Conservation (phyloP, 108 stramenopile species). For the Nannochloropsis salina region DNA sequence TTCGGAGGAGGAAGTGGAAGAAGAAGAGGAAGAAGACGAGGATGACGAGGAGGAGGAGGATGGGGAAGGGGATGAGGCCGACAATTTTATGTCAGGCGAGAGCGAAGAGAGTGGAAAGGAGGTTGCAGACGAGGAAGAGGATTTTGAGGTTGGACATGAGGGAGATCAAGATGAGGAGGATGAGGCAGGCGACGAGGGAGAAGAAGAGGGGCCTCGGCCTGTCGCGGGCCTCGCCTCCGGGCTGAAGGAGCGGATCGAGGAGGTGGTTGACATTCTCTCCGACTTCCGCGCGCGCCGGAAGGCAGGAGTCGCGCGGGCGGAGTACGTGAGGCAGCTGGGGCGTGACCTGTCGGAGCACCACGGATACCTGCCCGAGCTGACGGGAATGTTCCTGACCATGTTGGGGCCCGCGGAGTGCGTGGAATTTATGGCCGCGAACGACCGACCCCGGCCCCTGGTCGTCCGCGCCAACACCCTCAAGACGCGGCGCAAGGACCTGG, state of each 20-base stretch:
- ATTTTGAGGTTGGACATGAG: constrained; percentile 13
- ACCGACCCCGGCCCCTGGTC: constrained; percentile 85
- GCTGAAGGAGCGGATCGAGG: constrained; percentile 75
- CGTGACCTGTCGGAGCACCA: constrained; percentile 83
- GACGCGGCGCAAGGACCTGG: constrained; percentile 89
- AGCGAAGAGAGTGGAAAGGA: background rate
- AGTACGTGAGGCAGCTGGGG: constrained; percentile 82
- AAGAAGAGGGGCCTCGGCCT: constrained; percentile 21
- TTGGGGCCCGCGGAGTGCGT: constrained; percentile 83
- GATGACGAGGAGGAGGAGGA: constrained; percentile 69
- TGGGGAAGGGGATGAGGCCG: constrained; percentile 1
- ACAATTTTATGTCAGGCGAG: background rate
- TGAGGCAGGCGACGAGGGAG: constrained; percentile 21
- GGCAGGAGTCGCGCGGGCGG: constrained; percentile 71
- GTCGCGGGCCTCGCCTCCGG: constrained; percentile 65
- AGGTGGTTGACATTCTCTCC: constrained; percentile 78
- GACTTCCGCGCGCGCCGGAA: constrained; percentile 77
- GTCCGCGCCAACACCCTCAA: constrained; percentile 97
- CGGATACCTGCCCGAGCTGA: constrained; percentile 90
- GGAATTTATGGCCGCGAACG: constrained; percentile 92
- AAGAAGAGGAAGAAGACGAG: constrained; percentile 62
- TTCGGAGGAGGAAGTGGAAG: constrained; percentile 51
- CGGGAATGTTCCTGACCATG: constrained; percentile 88
- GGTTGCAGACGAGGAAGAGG: constrained; percentile 24
- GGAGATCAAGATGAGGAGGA: constrained; percentile 30